Base-by-base conservation (phyloP, 108 stramenopile species). In the Schizochytrium sp. region DNA sequence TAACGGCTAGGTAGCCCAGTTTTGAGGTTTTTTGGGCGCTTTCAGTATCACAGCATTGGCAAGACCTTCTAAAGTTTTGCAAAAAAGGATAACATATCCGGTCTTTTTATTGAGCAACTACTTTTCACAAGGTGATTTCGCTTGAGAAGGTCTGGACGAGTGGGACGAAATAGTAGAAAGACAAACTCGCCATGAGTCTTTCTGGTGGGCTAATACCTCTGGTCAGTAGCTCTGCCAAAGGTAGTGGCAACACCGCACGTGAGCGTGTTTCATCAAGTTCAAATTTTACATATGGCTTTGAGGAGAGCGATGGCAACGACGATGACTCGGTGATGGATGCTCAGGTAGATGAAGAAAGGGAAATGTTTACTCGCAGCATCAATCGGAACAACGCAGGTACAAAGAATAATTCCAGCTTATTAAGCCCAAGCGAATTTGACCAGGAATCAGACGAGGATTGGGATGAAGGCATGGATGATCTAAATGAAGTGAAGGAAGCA, bases 151-250 rank as follows among this genome's bases (percentile, higher is more conserved):
- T 60, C 28, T 60, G 1, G 59, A n/a, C 59, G 15, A 7, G 42
- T 38, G 64, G 42, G 28, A 28, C 3, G 44, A 69, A 44, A 44
- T 44, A 44, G 12, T 8, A 7, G 10, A 38, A 15, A 8, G 19
- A 12, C 42, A 44, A 38, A 15, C 28, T 7, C 8, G 28, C 19
- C 64, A 69, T 69, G 64, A 69, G 64, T 38, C 64, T 69, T 7
- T 69, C 64, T 44, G 64, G 64, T 7, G 64, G 64, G 64, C 64
- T 69, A 7, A 44, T 69, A 44, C 64, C 64, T 7, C 64, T 69
- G 19, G 64, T 38, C 12, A 7, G 12, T 15, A 38, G 13, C 10
- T 58, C 19, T 5, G 44, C 42, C 12, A 69, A 69, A 28, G 28
- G 28, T 28, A 28, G 28, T 28, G 28, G 28, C 28, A 28, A 28